A percentile compares a stretch with the other conserved stretches of the same genome.
Evolutionary conservation across 108 stramenopile species (phyloP).

Genomic region (Cyclostephanos tholiformis): DNA sequence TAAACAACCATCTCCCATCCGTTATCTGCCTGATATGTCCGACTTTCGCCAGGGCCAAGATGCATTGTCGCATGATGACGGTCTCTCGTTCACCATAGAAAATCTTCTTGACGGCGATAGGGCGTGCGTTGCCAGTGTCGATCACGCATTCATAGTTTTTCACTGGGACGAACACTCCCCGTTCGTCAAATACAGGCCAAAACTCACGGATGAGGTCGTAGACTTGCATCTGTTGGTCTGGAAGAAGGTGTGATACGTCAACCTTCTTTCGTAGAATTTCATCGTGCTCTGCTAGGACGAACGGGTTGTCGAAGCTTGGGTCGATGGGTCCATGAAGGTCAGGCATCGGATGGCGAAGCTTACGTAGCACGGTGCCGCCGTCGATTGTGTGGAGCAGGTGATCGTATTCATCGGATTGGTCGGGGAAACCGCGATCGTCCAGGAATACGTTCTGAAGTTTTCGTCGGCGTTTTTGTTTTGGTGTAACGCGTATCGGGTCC

Average conservation of each 20-base stretch:
- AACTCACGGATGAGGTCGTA: not conserved
- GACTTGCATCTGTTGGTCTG: not conserved
- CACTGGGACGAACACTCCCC: no score
- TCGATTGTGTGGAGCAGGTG: no score
- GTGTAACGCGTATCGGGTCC: not conserved
- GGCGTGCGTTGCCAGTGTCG: no score
- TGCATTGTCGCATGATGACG: not conserved
- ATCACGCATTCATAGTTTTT: no score
- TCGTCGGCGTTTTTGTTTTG: not conserved
- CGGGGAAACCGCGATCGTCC: no score
- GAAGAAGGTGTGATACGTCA: not conserved
- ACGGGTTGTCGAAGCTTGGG: not conserved
- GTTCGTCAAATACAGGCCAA: conserved; percentile 8
- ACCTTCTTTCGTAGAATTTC: not conserved
- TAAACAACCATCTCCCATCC: no score
- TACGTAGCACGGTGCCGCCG: no score
- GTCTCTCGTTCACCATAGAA: not conserved
- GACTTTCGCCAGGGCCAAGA: no score
- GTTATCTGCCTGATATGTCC: no score
- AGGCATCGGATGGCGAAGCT: no score
- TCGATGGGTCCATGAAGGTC: no score
- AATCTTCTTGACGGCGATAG: not conserved
- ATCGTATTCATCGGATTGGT: no score
- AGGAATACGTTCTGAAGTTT: not conserved
- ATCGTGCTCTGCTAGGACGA: not conserved